A percentile compares a stretch with the other conserved stretches of the same genome.
Evolutionary conservation across 2,329 filamentous ascomycete species (phyloP).

Genomic region (Venturia nashicola): DNA sequence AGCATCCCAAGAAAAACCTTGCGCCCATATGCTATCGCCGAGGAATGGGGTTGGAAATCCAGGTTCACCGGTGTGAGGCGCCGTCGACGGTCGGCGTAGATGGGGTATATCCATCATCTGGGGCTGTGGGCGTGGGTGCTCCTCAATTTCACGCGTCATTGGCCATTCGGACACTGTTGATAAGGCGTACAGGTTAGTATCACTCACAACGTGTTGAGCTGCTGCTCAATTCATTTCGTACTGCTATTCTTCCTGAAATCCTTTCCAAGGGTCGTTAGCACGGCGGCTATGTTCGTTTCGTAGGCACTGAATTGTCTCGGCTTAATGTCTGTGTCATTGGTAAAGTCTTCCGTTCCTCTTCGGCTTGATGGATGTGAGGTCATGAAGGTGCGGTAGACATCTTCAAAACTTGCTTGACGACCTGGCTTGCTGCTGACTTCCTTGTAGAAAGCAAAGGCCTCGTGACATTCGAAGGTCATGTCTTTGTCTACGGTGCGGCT

Average conservation of each 20-base stretch:
- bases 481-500: background rate
- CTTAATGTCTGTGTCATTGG: background rate
- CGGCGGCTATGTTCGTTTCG: conserved; percentile 7
- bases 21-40: background rate
- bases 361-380: background rate
- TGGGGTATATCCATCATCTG: background rate
- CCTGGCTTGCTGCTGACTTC: background rate
- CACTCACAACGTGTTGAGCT: background rate
- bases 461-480: background rate
- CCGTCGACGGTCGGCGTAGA: background rate
- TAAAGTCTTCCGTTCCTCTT: background rate
- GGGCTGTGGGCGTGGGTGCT: background rate
- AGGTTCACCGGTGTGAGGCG: background rate
- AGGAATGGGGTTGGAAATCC: background rate
- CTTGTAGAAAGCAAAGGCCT: conserved; percentile 8
- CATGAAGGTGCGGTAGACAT: conserved; percentile 1
- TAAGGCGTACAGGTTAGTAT: background rate
- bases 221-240: background rate
- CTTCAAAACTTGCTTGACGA: conserved; percentile 3
- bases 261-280: conserved; percentile 3
- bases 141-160: background rate
- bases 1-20: background rate
- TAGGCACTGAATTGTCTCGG: conserved; percentile 8
- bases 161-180: background rate
- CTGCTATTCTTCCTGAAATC: background rate